These are phyloP conservation scores for Ocimum tenuiflorum DNA, from an alignment of 257 asterid genomes.

Conservation along the genomic window DNA sequence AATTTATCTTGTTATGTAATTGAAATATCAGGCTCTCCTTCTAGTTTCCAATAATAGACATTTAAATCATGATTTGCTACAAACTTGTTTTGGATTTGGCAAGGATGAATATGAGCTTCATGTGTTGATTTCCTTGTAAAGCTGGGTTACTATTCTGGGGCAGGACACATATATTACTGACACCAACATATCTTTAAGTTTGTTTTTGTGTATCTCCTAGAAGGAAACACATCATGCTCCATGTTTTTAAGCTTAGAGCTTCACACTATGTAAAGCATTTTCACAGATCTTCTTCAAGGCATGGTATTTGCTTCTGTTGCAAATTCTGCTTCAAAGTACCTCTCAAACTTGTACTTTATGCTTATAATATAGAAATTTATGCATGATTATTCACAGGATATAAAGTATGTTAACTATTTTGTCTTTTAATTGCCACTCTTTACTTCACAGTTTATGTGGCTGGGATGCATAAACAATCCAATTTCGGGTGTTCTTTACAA, in stretches of 20 bases:
- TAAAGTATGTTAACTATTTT: no score
- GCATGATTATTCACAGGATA: no score
- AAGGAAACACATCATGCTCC: not conserved
- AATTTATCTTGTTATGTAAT: not conserved
- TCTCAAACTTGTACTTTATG: no score
- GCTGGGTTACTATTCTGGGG: not conserved
- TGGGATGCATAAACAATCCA: no score
- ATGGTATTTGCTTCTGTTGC: no score
- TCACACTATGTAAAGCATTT: no score
- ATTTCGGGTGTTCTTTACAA: no score
- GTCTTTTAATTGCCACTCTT: no score
- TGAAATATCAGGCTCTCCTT: not conserved
- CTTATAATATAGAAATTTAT: no score
- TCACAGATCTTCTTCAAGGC: no score
- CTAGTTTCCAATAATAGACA: constrained; percentile 1
- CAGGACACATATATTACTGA: constrained; percentile 1
- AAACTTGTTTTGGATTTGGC: constrained; percentile 10
- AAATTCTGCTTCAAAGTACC: no score
- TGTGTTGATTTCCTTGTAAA: constrained; percentile 5
- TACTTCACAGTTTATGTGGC: no score
- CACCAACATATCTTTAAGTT: not conserved
- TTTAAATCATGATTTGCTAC: not conserved
- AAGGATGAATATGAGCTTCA: not conserved
- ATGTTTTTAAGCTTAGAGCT: not conserved
- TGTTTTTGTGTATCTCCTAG: not conserved